These are phyloP conservation scores for Leccinum imitatum DNA, from an alignment of 768 basidiomycete species.

Conservation along the genomic window DNA sequence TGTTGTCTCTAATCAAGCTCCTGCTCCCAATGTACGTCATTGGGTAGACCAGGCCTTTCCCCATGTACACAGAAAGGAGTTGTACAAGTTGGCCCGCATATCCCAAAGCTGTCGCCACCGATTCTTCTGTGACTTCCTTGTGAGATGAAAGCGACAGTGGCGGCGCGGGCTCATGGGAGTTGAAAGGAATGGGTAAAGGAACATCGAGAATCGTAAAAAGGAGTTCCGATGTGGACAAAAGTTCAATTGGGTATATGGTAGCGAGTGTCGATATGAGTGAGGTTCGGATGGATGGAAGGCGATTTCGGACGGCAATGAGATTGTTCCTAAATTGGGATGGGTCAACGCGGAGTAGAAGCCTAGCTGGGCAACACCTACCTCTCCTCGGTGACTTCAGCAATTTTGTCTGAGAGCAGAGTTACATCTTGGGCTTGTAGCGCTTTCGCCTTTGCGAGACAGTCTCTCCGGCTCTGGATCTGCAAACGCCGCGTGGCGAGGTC, in stretches of 20 bases:
- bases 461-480: constrained; percentile 46
- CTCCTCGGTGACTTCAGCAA: constrained; percentile 38
- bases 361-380: constrained; percentile 31
- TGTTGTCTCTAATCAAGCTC: constrained; percentile 88
- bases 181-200: constrained; percentile 86
- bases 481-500: constrained; percentile 44
- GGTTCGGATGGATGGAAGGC: constrained; percentile 54
- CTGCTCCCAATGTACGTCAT: constrained; percentile 88
- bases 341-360: constrained; percentile 18
- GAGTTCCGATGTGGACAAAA: constrained; percentile 79
- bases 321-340: constrained; percentile 40
- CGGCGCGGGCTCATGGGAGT: constrained; percentile 77
- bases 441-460: constrained; percentile 44
- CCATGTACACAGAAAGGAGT: constrained; percentile 75
- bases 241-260: constrained; percentile 85
- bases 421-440: constrained; percentile 37
- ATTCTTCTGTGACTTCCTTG: constrained; percentile 78
- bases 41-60: constrained; percentile 79
- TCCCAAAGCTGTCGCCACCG: constrained; percentile 86
- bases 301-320: constrained; percentile 46
- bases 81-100: constrained; percentile 88
- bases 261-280: constrained; percentile 70
- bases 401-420: constrained; percentile 24
- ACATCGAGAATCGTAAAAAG: constrained; percentile 84
- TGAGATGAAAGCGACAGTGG: constrained; percentile 66